These are phyloP conservation scores for Porcisia hertigi DNA, from an alignment of 208 protist species.

Conservation along the genomic window DNA sequence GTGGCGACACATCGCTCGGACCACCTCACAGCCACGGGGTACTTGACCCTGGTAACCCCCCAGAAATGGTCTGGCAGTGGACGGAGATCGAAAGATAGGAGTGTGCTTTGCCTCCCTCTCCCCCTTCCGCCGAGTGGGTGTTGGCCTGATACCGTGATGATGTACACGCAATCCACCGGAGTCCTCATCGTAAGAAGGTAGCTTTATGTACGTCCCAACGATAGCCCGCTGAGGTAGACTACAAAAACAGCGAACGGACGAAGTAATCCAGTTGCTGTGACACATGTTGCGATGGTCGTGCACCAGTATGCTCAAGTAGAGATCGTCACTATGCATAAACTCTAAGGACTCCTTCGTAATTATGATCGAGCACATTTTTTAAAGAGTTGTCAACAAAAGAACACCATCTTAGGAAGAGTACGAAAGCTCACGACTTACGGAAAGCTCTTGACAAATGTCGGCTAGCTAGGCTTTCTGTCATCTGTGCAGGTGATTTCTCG, in stretches of 20 bases:
- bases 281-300: neutral
- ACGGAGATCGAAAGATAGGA: neutral
- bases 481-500: neutral
- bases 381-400: neutral
- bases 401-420: neutral
- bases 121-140: no score
- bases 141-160: no score
- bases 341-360: neutral
- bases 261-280: neutral
- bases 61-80: neutral
- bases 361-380: neutral
- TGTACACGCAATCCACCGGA: no score
- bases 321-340: neutral
- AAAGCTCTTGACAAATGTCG: conserved; percentile 20
- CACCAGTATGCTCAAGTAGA: neutral
- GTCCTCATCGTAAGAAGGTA: no score
- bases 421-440: conserved; percentile 6
- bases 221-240: neutral
- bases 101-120: neutral
- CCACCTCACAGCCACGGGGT: neutral
- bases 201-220: neutral
- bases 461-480: conserved; percentile 9
- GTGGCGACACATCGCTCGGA: neutral
- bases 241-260: neutral
- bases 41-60: neutral